phyloP scores from a whole-genome alignment of 2,329 filamentous ascomycete genomes.

The Rhynchosporium agropyri region DNA sequence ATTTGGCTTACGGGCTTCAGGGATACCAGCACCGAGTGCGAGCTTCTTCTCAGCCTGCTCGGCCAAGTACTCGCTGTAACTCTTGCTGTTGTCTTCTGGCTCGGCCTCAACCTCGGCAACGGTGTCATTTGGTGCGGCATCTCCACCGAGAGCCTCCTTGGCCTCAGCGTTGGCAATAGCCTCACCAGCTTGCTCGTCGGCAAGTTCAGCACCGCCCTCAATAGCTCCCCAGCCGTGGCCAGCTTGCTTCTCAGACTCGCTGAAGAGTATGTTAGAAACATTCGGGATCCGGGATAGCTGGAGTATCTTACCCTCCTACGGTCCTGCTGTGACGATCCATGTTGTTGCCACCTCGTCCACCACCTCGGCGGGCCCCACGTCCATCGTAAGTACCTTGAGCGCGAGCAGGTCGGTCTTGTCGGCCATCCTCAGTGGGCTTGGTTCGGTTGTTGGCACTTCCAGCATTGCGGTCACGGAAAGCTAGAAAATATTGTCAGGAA shows the following conservation, averaged over 20 bases:
- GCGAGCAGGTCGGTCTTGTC: constrained; percentile 51
- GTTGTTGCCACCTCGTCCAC: constrained; percentile 39
- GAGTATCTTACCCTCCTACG: constrained; percentile 39
- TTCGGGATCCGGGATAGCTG: background rate
- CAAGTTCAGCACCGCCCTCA: constrained; percentile 80
- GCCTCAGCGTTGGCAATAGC: constrained; percentile 84
- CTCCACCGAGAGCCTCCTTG: constrained; percentile 65
- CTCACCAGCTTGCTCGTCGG: constrained; percentile 90
- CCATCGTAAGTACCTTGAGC: constrained; percentile 63
- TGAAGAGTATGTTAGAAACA: constrained; percentile 43
- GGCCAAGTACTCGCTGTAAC: constrained; percentile 85
- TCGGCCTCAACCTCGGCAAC: constrained; percentile 50
- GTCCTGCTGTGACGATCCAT: constrained; percentile 45
- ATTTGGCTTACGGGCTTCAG: constrained; percentile 85
- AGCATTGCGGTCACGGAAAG: constrained; percentile 86
- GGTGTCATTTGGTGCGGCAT: constrained; percentile 43
- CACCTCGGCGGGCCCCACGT: constrained; percentile 50
- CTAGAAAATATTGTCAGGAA: constrained; percentile 49
- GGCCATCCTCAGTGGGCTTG: constrained; percentile 73
- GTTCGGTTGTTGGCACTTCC: constrained; percentile 81
- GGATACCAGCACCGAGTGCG: constrained; percentile 63
- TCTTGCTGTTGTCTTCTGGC: constrained; percentile 78
- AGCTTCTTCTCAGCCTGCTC: constrained; percentile 77
- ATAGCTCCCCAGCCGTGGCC: constrained; percentile 86
- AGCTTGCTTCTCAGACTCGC: constrained; percentile 83